phyloP scores from a whole-genome alignment of 2,329 filamentous ascomycete genomes.

The Pseudogymnoascus sp. region DNA sequence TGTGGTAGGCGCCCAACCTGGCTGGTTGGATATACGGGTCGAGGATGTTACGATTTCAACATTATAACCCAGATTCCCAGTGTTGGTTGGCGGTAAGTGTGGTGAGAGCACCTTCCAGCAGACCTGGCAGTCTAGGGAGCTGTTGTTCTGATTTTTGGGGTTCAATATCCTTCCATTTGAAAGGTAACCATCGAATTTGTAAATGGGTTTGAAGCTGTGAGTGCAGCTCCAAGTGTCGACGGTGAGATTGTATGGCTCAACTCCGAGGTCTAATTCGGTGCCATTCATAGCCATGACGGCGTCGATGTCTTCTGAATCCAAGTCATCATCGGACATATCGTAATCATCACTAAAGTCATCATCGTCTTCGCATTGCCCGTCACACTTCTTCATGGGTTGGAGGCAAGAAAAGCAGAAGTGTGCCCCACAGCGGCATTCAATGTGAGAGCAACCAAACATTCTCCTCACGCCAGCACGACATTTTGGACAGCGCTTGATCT shows the following conservation, averaged over 20 bases:
- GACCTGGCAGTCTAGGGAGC: conserved; percentile 15
- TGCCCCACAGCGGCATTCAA: conserved; percentile 40
- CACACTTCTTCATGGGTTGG: conserved; percentile 23
- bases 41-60: neutral
- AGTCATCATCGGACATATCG: conserved; percentile 19
- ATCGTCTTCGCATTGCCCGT: neutral
- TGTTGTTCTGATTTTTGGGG: neutral
- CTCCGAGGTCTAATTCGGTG: conserved; percentile 30
- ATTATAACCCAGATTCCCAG: neutral
- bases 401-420: conserved; percentile 42
- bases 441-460: conserved; percentile 41
- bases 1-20: neutral
- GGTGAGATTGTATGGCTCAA: conserved; percentile 20
- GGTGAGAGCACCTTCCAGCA: conserved; percentile 14
- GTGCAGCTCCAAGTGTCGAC: conserved; percentile 17
- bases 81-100: neutral
- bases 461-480: conserved; percentile 39
- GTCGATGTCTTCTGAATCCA: conserved; percentile 25
- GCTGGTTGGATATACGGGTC: neutral
- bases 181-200: neutral
- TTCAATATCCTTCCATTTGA: neutral
- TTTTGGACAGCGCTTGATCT: conserved; percentile 42
- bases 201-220: conserved; percentile 13
- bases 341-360: conserved; percentile 24
- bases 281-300: conserved; percentile 26